Percentiles rank a stretch among this genome's conserved stretches.
Evolutionary conservation across 73 alveolate species (phyloP).

Genomic region (Breviolum minutum): DNA sequence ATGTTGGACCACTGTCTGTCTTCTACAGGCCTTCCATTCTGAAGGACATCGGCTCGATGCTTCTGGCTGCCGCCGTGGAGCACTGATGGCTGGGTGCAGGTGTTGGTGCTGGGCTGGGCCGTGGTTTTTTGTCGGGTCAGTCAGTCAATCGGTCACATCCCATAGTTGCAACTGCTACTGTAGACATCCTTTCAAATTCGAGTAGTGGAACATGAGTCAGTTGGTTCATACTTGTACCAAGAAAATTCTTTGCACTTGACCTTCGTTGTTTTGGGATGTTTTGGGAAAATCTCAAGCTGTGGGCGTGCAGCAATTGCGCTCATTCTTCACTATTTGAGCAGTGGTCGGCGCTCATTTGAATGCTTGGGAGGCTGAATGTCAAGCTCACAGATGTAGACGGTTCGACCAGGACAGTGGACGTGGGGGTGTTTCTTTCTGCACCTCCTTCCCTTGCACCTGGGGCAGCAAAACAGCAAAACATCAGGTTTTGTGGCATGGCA

Average conservation of each 20-base stretch:
- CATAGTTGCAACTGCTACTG: background rate
- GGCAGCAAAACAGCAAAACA: background rate
- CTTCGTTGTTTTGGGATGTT: background rate
- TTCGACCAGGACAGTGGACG: background rate
- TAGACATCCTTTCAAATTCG: too few relatives aligned
- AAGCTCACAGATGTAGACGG: background rate
- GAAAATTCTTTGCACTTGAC: too few relatives aligned
- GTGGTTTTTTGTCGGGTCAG: background rate
- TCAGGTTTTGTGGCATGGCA: background rate
- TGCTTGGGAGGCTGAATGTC: too few relatives aligned
- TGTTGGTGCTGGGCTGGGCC: background rate
- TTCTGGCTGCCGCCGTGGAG: background rate
- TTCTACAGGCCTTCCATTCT: background rate
- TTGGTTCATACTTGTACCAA: too few relatives aligned
- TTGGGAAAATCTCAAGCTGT: background rate
- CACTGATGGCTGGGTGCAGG: constrained; percentile 33
- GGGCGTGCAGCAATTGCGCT: too few relatives aligned
- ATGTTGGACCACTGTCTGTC: too few relatives aligned
- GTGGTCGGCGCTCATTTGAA: too few relatives aligned
- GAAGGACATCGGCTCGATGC: background rate
- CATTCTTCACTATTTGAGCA: too few relatives aligned
- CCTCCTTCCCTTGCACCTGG: background rate
- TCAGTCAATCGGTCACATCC: background rate
- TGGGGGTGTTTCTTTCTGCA: background rate
- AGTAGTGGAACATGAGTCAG: too few relatives aligned